A percentile compares a stretch with the other conserved stretches of the same genome.
Conservation (phyloP, 306 rosid genomes). For the Vigna hirtella region DNA sequence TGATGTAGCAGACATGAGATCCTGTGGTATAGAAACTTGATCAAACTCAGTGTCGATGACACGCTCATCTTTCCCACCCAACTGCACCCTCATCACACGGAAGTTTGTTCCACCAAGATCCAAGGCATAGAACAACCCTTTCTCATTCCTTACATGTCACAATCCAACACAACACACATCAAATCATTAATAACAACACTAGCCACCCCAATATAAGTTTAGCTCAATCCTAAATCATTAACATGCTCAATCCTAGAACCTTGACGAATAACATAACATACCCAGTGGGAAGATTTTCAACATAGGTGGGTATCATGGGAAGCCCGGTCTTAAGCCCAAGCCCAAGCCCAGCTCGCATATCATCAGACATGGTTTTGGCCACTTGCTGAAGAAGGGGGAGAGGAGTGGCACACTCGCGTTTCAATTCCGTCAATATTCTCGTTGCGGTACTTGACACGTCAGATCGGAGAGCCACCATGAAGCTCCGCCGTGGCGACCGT, state of each 20-base stretch:
- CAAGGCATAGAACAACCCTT: conserved; percentile 88
- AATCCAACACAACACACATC: no score
- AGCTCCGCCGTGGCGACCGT: conserved; percentile 52
- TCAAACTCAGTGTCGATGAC: conserved; percentile 79
- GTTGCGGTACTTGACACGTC: conserved; percentile 51
- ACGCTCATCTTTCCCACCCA: conserved; percentile 82
- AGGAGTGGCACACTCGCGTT: conserved; percentile 76
- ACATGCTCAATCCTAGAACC: no score
- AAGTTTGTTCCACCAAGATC: conserved; percentile 98
- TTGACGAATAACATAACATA: conserved; percentile 25
- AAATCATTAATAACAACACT: background rate
- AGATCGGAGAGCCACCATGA: conserved; percentile 69
- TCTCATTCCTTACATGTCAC: conserved; percentile 68
- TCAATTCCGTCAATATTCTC: conserved; percentile 57
- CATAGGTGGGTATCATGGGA: conserved; percentile 88
- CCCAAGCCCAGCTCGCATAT: conserved; percentile 81
- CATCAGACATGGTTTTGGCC: conserved; percentile 68
- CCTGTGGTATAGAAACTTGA: conserved; percentile 78
- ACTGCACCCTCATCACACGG: conserved; percentile 82
- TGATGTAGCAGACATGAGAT: conserved; percentile 78
- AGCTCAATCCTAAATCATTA: no score
- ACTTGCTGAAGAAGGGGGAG: conserved; percentile 73
- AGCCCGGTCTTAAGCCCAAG: conserved; percentile 57
- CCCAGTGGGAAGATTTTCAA: conserved; percentile 88
- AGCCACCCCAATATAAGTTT: no score